These are phyloP conservation scores for Tubosaeta sp. DNA, from an alignment of 768 basidiomycete genomes.

Conservation along the genomic window DNA sequence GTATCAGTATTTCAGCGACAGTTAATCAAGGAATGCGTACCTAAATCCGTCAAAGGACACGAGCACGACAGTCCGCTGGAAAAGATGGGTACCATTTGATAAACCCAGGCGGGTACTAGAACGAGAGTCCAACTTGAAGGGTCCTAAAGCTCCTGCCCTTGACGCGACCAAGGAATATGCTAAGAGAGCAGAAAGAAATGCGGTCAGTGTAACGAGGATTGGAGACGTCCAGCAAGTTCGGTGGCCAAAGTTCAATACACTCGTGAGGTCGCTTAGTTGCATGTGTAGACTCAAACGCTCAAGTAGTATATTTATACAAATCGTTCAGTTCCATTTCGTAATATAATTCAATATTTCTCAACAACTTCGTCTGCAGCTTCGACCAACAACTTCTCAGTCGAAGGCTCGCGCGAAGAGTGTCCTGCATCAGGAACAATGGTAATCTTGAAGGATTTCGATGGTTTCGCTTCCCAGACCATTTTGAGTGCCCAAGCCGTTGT, in stretches of 20 bases:
- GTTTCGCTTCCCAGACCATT: slow-evolving; percentile 78
- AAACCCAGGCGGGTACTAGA: neutral
- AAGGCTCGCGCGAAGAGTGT: slow-evolving; percentile 75
- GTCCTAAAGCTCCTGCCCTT: neutral
- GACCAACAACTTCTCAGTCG: slow-evolving; percentile 64
- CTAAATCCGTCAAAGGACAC: slow-evolving; percentile 79
- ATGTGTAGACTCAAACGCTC: too few relatives aligned
- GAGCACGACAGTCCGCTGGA: slow-evolving; percentile 73
- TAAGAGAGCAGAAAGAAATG: slow-evolving; percentile 5
- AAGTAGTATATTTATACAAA: too few relatives aligned
- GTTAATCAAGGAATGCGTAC: neutral
- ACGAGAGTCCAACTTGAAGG: neutral
- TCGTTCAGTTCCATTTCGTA: neutral
- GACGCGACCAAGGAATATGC: slow-evolving; percentile 1
- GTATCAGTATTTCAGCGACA: neutral
- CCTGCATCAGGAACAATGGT: slow-evolving; percentile 82
- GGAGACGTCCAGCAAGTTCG: neutral
- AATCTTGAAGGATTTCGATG: slow-evolving; percentile 34
- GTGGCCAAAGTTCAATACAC: neutral
- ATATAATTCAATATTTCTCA: slow-evolving; percentile 15
- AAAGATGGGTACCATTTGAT: slow-evolving; percentile 81
- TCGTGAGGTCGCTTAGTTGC: neutral
- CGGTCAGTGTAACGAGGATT: neutral
- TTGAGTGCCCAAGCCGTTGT: slow-evolving; percentile 80
- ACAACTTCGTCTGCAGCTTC: slow-evolving; percentile 43